Base-by-base conservation (phyloP, 208 protist genomes). In the Leishmania braziliensis region DNA sequence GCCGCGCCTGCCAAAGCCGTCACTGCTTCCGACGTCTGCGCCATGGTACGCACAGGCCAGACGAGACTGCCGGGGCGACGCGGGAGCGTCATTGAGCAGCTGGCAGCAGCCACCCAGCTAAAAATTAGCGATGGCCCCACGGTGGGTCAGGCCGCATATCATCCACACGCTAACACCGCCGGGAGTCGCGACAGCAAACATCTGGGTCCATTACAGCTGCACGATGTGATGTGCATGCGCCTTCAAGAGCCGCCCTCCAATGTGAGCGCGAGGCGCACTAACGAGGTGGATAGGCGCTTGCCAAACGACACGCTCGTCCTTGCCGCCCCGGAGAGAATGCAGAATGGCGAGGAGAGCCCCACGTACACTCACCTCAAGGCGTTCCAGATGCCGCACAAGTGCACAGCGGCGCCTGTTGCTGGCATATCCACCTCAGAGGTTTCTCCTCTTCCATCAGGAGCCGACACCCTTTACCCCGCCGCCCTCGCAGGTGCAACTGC, bases 81-180 rank as follows among this genome's bases (percentile, higher is more conserved):
- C 29, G 51, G 39, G 1, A 85, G 82, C 65, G 63, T 85, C 43
- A 82, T 85, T 12, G 77, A 85, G 77, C 72, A 60, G 18, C 71
- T 82, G 3, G 77, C 82, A 1, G 73, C 58, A 26, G 77, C 66
- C 46, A 77, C 77, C 2, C 69, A 74, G 5, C 8, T 63, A 1
- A 75, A 46, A 36, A 51, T 8, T 12, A 33, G 26, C 5, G 5
- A 53, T 5, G 46, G 26, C 26, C 46, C 69, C 69, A 12, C 46
- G 23, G 9, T 36, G 26, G 69, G 46, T 53, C 69, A 73, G 26
- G 36, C 69, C 16, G 26, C 69, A 18, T 39, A 71, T 8, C 5
- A 73, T 5, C 54, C 43, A 5, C 20, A n/a, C 74, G 48, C 74
- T 16, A 50, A 29, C 16, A 43, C 18, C 50, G 18, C 69, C 9